Evolutionary conservation across 768 basidiomycete genomes (phyloP).

Genomic region (Phanerochaete carnosa): DNA sequence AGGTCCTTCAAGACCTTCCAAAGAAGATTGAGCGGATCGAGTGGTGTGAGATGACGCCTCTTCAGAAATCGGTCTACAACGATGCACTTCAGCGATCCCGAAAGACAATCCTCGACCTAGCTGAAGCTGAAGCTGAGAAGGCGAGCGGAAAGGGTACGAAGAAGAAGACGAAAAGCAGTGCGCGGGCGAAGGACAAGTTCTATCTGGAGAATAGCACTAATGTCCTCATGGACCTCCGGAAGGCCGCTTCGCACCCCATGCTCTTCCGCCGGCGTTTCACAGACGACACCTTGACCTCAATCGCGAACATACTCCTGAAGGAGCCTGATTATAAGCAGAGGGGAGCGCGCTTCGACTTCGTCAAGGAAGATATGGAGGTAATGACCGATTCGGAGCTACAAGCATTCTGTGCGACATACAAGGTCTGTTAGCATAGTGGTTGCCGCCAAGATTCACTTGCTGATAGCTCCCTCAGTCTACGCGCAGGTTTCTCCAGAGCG

Average conservation of each 20-base stretch:
- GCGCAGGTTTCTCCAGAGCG: conserved; percentile 68
- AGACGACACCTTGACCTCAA: conserved; percentile 66
- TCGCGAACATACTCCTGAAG: conserved; percentile 82
- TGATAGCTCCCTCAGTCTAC: conserved; percentile 47
- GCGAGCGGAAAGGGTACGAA: conserved; percentile 28
- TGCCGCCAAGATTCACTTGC: neutral
- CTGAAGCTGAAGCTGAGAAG: conserved; percentile 30
- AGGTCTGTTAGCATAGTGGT: conserved; percentile 45
- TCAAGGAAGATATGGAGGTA: conserved; percentile 96
- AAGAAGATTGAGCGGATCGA: conserved; percentile 91
- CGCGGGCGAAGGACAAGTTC: conserved; percentile 56
- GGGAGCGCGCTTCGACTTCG: conserved; percentile 73
- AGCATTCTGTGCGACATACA: conserved; percentile 79
- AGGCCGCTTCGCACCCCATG: conserved; percentile 96
- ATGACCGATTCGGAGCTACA: conserved; percentile 99
- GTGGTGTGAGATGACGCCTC: conserved; percentile 88
- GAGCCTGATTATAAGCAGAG: conserved; percentile 90
- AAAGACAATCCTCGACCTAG: conserved; percentile 65
- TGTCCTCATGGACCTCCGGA: conserved; percentile 95
- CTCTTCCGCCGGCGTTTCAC: conserved; percentile 86
- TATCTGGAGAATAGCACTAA: conserved; percentile 85
- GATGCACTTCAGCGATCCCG: conserved; percentile 84
- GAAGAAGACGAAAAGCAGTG: conserved; percentile 44
- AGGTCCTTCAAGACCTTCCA: conserved; percentile 93
- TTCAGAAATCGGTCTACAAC: conserved; percentile 81